phyloP scores from a whole-genome alignment of 2,329 filamentous ascomycete species.

The Chrysoporthe austroafricana region DNA sequence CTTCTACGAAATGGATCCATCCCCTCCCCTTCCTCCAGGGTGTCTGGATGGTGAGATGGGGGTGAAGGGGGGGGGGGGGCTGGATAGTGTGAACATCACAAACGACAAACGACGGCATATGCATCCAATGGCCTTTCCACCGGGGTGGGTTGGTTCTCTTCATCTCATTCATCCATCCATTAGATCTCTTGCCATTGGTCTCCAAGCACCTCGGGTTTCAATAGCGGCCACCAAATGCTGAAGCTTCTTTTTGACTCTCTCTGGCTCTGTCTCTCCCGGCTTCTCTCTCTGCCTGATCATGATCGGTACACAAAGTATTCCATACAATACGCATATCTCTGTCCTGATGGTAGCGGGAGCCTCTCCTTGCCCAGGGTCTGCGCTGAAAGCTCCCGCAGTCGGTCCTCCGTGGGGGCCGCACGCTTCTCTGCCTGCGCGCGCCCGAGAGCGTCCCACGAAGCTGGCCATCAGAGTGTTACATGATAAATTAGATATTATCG shows the following conservation, averaged over 20 bases:
- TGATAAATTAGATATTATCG: constrained; percentile 47
- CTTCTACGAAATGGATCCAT: not conserved
- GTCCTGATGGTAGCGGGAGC: constrained; percentile 21
- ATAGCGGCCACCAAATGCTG: constrained; percentile 20
- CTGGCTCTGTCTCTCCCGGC: not conserved
- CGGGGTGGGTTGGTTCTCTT: constrained; percentile 15
- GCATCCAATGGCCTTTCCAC: not conserved
- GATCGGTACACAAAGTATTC: constrained; percentile 21
- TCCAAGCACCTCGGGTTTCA: constrained; percentile 20
- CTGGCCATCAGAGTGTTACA: constrained; percentile 38
- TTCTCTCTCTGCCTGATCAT: constrained; percentile 11
- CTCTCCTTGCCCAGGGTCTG: constrained; percentile 1
- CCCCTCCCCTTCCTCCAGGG: not conserved
- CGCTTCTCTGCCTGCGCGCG: constrained; percentile 21
- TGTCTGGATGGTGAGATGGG: not conserved
- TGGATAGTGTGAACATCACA: not conserved
- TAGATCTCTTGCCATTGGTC: constrained; percentile 22
- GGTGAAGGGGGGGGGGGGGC: too few relatives aligned
- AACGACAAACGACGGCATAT: not conserved
- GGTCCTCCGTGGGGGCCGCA: constrained; percentile 7
- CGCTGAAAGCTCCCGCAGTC: constrained; percentile 8
- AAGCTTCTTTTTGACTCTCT: constrained; percentile 12
- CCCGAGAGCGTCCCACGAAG: not conserved
- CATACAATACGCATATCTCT: constrained; percentile 23
- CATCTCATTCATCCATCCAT: constrained; percentile 26